Percentiles rank a stretch among this genome's conserved stretches.
Evolutionary conservation across 306 rosid species (phyloP).

Genomic region (Pueraria montana): DNA sequence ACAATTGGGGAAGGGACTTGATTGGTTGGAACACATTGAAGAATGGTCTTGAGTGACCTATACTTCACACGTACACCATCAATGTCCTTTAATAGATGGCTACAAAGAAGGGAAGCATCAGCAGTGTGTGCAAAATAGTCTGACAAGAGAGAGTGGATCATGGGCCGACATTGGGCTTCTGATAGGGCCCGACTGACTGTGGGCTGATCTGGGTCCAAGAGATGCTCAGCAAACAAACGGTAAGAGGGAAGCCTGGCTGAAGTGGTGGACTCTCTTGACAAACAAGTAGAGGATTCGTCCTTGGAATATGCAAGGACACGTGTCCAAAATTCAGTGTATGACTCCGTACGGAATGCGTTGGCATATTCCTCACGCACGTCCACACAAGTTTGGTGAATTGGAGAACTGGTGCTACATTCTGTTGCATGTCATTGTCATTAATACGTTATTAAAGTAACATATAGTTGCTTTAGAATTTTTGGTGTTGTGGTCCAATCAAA

Average conservation of each 20-base stretch:
- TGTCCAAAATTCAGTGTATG: conserved; percentile 84
- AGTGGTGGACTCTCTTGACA: conserved; percentile 58
- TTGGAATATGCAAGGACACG: conserved; percentile 61
- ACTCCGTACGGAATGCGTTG: conserved; percentile 83
- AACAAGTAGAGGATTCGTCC: conserved; percentile 32
- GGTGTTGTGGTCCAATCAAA: no score
- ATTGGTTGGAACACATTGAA: conserved; percentile 34
- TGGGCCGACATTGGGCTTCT: conserved; percentile 48
- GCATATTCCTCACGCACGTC: conserved; percentile 84
- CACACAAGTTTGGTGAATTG: conserved; percentile 34
- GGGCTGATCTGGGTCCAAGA: conserved; percentile 77
- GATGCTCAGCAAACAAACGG: conserved; percentile 73
- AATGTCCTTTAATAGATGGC: conserved; percentile 65
- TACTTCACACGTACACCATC: conserved; percentile 58
- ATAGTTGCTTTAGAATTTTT: no score
- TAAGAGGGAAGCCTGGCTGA: conserved; percentile 82
- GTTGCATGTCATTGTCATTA: conserved; percentile 19
- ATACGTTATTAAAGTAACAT: background rate
- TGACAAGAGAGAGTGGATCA: conserved; percentile 46
- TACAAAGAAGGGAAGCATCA: conserved; percentile 67
- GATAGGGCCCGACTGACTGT: conserved; percentile 50
- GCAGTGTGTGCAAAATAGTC: conserved; percentile 77
- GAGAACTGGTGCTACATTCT: conserved; percentile 34
- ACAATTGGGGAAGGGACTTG: background rate
- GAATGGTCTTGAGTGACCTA: conserved; percentile 42